Evolutionary conservation across 306 rosid species (phyloP).

Genomic region (Canavalia gladiata): DNA sequence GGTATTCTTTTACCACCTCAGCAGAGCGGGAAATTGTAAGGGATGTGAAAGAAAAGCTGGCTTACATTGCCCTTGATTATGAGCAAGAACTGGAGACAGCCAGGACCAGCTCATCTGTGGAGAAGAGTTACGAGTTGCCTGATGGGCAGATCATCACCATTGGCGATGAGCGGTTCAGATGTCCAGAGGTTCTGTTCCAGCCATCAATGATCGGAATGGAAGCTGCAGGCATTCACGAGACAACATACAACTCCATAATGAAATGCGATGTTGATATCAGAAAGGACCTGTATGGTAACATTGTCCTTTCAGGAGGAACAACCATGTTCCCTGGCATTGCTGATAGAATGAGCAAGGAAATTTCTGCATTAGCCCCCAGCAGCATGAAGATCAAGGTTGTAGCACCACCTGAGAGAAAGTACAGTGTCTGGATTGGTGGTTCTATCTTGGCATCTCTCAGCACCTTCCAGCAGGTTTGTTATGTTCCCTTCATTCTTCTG

Average conservation of each 20-base stretch:
- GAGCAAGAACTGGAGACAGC: constrained; percentile 93
- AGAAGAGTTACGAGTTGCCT: constrained; percentile 96
- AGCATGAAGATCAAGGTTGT: constrained; percentile 99
- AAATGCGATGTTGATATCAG: constrained; percentile 98
- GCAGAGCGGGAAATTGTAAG: constrained; percentile 99
- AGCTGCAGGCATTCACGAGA: constrained; percentile 99
- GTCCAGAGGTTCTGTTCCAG: constrained; percentile 97
- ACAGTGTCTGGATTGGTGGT: constrained; percentile 99
- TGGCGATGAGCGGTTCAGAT: constrained; percentile 97
- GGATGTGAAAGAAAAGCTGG: constrained; percentile 94
- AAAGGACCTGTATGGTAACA: constrained; percentile 96
- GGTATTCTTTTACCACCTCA: constrained; percentile 94
- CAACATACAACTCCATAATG: constrained; percentile 99
- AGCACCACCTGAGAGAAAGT: constrained; percentile 98
- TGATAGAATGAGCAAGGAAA: constrained; percentile 99
- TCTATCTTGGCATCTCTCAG: constrained; percentile 99
- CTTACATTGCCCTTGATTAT: constrained; percentile 91
- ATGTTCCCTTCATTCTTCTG: constrained; percentile 25
- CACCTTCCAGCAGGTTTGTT: constrained; percentile 98
- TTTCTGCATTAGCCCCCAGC: constrained; percentile 97
- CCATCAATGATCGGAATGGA: constrained; percentile 98
- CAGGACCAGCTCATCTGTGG: constrained; percentile 93
- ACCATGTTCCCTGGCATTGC: constrained; percentile 99
- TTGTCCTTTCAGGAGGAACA: constrained; percentile 98
- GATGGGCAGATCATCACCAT: constrained; percentile 98